Base-by-base conservation (phyloP, 129 eudicot species). In the Escallonia rubra region DNA sequence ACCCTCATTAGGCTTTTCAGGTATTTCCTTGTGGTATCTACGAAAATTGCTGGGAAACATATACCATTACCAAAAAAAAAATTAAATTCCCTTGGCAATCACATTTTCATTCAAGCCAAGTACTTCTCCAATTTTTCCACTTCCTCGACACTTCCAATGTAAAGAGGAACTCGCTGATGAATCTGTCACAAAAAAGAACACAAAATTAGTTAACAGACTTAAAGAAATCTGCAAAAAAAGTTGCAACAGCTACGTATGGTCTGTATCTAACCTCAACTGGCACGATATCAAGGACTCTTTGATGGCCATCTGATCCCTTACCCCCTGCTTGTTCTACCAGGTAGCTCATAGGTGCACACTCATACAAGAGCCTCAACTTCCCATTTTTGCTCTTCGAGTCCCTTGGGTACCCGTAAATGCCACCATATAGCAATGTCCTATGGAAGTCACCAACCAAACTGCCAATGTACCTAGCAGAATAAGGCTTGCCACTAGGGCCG, bases 261-360 rank as follows among this genome's bases (percentile, higher is more conserved):
- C 14, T 9, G 41, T 4, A 3, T 67, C 89, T 38, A 16, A 89
- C 96, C 95, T 93, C 96, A 14, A 85, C 82, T 68, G 98, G 98
- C 76, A 84, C 73, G 63, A 93, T 93, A 64, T 93, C 98, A 50
- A 93, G 98, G 64, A 93, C 78, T 54, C 95, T 80, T 7, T 79
- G 74, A 23, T 86, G 86, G 23, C 96, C 98, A 79, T 93, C 98
- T 2, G 96, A 89, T 63, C 96, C 98, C 78, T 93, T 93, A 4
- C 98, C 98, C 11, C 98, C 98, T 3, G 98, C 98, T 81, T 93
- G 98, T 82, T 93, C 98, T 45, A 84, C 96, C 42, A 93, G 79
- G 70, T 70, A 93, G 78, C 96, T 93, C 98, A 93, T 93, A 0
- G 98, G 98, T 9, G 96, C 98, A 69, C 98, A 89, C 76, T 93